These are phyloP conservation scores for Chenopodium suecicum DNA, from an alignment of 148 eudicot species.

Conservation along the genomic window DNA sequence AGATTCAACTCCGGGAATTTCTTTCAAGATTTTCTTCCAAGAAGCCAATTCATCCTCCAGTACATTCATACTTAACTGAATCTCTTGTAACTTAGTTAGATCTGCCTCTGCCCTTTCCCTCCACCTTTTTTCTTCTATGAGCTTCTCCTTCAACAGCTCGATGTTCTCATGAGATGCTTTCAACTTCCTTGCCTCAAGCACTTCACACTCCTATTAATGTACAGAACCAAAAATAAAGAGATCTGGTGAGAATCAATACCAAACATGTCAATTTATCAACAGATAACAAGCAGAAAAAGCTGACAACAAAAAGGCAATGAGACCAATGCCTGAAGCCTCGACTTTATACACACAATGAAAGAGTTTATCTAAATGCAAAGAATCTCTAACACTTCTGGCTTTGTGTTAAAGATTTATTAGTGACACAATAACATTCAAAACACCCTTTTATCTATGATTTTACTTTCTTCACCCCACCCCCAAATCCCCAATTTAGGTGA, in stretches of 20 bases:
- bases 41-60: constrained; percentile 78
- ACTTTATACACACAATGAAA: background rate
- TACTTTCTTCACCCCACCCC: background rate
- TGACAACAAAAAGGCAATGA: background rate
- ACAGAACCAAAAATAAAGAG: background rate
- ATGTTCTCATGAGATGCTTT: constrained; percentile 73
- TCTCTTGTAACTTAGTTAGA: constrained; percentile 57
- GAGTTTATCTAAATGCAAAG: background rate
- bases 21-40: constrained; percentile 64
- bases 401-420: background rate
- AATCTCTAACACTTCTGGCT: background rate
- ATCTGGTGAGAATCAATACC: background rate
- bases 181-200: constrained; percentile 76
- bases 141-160: constrained; percentile 78
- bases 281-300: background rate
- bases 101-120: constrained; percentile 80
- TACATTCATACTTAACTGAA: constrained; percentile 46
- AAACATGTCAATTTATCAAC: background rate
- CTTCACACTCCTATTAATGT: constrained; percentile 71
- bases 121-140: constrained; percentile 68
- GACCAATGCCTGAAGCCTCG: constrained; percentile 1
- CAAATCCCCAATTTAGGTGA: background rate
- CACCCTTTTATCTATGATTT: background rate
- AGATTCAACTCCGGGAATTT: constrained; percentile 75
- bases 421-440: background rate